Evolutionary conservation across 2,329 filamentous ascomycete genomes (phyloP), one percentile per base, ranked within the genome.

Genomic region (Sarocladium oryzae): DNA sequence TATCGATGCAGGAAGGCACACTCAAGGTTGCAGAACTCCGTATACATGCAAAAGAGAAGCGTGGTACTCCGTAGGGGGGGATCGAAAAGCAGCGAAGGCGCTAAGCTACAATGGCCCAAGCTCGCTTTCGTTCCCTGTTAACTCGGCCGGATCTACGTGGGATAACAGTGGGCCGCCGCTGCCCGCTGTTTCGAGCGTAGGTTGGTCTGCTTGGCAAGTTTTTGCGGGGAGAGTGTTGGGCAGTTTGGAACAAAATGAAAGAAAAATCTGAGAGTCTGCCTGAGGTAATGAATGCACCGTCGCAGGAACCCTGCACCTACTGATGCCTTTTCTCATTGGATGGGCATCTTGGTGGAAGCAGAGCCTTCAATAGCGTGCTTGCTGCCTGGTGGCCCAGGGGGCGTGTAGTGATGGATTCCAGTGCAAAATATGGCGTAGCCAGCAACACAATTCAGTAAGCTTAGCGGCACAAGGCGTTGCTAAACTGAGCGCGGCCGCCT

Each of bases 91-190:
- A 33, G 43, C 26, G 15, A 16, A 7, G 18, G n/a, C 10, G 43
- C 43, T 48, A 48, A 32, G n/a, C 4, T n/a, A 18, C 3, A 26
- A 20, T 20, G 16, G 28, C 4, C 4, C 18, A 32, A 48, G 43
- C 26, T 24, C 18, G 4, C 3, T 21, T n/a, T 20, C 26, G 16
- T 20, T 32, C 43, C 43, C 43, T 48, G 26, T 16, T 33, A 9
- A 18, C 26, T 32, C 26, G 43, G 43, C 43, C 43, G 24, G 43
- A 48, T 48, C 43, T 48, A 16, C 43, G 43, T 32, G 15, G 43
- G 43, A 48, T 48, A 48, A 48, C 43, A 48, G 43, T 33, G 43
- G 43, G 26, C 21, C 28, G 26, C 43, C 26, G 24, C 43, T 48
- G 43, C 28, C 43, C 43, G 43, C 43, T 20, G 43, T 26, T 48